Percentiles rank a stretch among this genome's conserved stretches.
Conservation (phyloP, 805 yeast species). For the Saturnispora kantuleensis region DNA sequence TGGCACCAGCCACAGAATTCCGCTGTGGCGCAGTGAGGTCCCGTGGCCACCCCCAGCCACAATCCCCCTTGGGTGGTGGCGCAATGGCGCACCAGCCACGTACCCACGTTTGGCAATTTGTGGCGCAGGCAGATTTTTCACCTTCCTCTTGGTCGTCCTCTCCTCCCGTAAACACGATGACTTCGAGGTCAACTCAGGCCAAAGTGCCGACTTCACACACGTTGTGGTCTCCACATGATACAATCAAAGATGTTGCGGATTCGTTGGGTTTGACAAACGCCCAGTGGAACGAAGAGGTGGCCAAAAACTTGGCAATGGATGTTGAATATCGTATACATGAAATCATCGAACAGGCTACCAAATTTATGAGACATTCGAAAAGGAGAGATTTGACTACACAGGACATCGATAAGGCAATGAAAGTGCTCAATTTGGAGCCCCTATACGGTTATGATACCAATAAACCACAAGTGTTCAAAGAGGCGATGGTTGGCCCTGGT, state of each 20-base stretch:
- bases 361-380: slow-evolving; percentile 91
- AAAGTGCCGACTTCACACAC: slow-evolving; percentile 71
- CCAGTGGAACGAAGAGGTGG: slow-evolving; percentile 77
- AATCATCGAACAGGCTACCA: slow-evolving; percentile 88
- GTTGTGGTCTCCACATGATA: slow-evolving; percentile 94
- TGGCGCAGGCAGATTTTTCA: not conserved
- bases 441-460: slow-evolving; percentile 75
- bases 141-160: no score
- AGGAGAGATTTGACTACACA: slow-evolving; percentile 69
- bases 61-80: no score
- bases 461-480: slow-evolving; percentile 68
- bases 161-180: no score
- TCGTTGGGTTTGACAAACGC: slow-evolving; percentile 60
- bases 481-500: slow-evolving; percentile 84
- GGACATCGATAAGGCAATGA: slow-evolving; percentile 74
- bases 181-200: not conserved
- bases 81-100: no score
- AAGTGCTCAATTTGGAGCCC: slow-evolving; percentile 87
- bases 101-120: no score
- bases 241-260: slow-evolving; percentile 94
- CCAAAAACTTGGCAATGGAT: slow-evolving; percentile 95
- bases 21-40: no score
- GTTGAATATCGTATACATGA: slow-evolving; percentile 97
- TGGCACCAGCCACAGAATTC: no score
- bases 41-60: no score